A percentile compares a stretch with the other conserved stretches of the same genome.
phyloP scores from a whole-genome alignment of 2,329 filamentous ascomycete species.

The Xylaria arbuscula region DNA sequence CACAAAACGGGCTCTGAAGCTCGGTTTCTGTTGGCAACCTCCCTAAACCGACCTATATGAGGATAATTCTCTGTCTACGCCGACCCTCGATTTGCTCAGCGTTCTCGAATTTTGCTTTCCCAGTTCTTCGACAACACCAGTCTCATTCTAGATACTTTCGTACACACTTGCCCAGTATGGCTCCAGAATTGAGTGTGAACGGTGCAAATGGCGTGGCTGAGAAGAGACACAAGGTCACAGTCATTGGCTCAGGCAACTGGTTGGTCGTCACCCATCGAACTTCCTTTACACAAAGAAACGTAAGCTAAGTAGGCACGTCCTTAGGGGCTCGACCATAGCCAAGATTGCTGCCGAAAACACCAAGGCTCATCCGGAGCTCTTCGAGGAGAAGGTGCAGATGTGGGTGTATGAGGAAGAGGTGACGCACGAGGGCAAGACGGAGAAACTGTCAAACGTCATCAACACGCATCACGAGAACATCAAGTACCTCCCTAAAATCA shows the following conservation, averaged over 20 bases:
- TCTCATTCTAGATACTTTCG: slow-evolving; percentile 32
- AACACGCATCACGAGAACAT: slow-evolving; percentile 95
- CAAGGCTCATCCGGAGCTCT: slow-evolving; percentile 78
- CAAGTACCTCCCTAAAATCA: slow-evolving; percentile 94
- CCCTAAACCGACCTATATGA: slow-evolving; percentile 29
- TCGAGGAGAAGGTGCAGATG: slow-evolving; percentile 94
- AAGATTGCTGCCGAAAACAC: slow-evolving; percentile 98
- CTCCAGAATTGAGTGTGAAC: slow-evolving; percentile 57
- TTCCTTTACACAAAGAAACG: neutral
- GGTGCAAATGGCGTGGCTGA: slow-evolving; percentile 64
- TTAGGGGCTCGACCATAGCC: slow-evolving; percentile 93
- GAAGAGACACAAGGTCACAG: slow-evolving; percentile 90
- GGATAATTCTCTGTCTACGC: slow-evolving; percentile 12
- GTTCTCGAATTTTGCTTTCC: slow-evolving; percentile 19
- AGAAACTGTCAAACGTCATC: slow-evolving; percentile 92
- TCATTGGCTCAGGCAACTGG: slow-evolving; percentile 98
- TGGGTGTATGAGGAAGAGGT: slow-evolving; percentile 98
- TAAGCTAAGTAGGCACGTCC: slow-evolving; percentile 31
- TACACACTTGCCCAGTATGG: slow-evolving; percentile 44
- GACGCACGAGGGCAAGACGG: slow-evolving; percentile 71
- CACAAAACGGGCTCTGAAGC: slow-evolving; percentile 4
- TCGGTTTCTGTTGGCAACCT: neutral
- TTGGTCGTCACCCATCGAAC: slow-evolving; percentile 54
- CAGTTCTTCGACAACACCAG: slow-evolving; percentile 13
- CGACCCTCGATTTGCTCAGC: slow-evolving; percentile 21